phyloP scores from a whole-genome alignment of 805 yeast species.

The Kodamaea fukazawae region DNA sequence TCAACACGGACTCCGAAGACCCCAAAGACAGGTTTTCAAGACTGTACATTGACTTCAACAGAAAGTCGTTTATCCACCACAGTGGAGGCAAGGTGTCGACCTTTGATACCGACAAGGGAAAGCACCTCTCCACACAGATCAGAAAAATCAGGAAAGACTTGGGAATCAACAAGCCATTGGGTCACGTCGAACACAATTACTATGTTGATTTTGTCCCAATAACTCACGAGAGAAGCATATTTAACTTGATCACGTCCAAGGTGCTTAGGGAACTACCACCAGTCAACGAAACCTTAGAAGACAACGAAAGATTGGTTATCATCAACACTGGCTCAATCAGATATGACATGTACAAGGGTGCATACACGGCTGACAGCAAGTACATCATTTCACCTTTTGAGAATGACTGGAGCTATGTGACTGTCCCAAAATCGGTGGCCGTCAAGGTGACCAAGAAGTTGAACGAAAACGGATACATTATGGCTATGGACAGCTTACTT shows the following conservation, averaged over 20 bases:
- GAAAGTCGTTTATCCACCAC: constrained; percentile 68
- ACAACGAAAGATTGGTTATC: constrained; percentile 46
- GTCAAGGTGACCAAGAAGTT: constrained; percentile 49
- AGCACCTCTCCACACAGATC: constrained; percentile 45
- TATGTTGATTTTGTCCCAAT: constrained; percentile 66
- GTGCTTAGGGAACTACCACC: constrained; percentile 51
- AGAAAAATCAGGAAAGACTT: constrained; percentile 43
- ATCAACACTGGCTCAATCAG: constrained; percentile 87
- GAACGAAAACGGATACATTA: constrained; percentile 54
- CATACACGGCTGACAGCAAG: constrained; percentile 75
- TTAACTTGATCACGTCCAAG: constrained; percentile 53
- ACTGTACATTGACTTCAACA: constrained; percentile 79
- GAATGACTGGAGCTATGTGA: constrained; percentile 71
- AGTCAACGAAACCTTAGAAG: constrained; percentile 16
- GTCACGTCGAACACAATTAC: constrained; percentile 65
- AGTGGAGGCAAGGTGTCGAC: constrained; percentile 18
- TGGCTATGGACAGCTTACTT: constrained; percentile 15
- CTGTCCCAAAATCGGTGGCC: constrained; percentile 60
- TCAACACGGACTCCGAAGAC: constrained; percentile 14
- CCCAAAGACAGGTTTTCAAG: constrained; percentile 41
- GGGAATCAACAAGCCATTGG: constrained; percentile 54
- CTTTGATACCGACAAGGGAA: constrained; percentile 59
- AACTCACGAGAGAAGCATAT: constrained; percentile 47
- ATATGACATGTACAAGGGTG: constrained; percentile 82
- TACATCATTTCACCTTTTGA: constrained; percentile 83